Percentiles rank a stretch among this genome's conserved stretches.
These are phyloP conservation scores for Rhynchospora breviuscula DNA, from an alignment of 176 grass and related monocot species.

Conservation along the genomic window DNA sequence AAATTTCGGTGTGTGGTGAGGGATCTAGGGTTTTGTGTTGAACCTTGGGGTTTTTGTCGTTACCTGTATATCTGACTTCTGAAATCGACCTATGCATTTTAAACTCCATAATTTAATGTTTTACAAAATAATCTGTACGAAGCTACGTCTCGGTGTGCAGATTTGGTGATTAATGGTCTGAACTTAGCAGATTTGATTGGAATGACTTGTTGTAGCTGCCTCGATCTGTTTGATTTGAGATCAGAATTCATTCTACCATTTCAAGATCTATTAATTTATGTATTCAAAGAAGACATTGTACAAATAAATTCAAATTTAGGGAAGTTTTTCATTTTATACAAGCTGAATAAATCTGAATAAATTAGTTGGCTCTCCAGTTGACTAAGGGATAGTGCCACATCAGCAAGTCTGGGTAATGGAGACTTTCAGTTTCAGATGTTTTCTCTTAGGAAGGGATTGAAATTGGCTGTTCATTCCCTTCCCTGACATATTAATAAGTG, in stretches of 20 bases:
- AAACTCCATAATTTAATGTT: neutral
- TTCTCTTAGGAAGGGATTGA: neutral
- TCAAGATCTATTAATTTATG: neutral
- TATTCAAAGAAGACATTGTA: too few relatives aligned
- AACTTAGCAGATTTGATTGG: constrained; percentile 6
- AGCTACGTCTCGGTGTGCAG: neutral
- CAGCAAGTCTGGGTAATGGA: neutral
- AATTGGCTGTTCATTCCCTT: neutral
- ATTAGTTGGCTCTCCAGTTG: neutral
- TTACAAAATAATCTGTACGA: neutral
- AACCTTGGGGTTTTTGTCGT: neutral
- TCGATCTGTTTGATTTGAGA: constrained; percentile 13
- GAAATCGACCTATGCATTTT: neutral
- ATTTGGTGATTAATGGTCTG: constrained; percentile 3
- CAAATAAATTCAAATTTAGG: too few relatives aligned
- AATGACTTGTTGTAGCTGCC: neutral
- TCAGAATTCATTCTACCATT: neutral
- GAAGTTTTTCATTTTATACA: neutral
- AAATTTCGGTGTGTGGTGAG: neutral
- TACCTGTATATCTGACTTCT: neutral
- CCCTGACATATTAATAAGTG: neutral
- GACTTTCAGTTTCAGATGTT: neutral
- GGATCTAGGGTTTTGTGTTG: constrained; percentile 22
- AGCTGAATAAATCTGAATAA: neutral
- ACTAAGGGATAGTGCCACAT: neutral